Percentiles rank a stretch among this genome's conserved stretches.
Conservation (phyloP, 2,329 filamentous ascomycete species). For the Fusarium aywerte region DNA sequence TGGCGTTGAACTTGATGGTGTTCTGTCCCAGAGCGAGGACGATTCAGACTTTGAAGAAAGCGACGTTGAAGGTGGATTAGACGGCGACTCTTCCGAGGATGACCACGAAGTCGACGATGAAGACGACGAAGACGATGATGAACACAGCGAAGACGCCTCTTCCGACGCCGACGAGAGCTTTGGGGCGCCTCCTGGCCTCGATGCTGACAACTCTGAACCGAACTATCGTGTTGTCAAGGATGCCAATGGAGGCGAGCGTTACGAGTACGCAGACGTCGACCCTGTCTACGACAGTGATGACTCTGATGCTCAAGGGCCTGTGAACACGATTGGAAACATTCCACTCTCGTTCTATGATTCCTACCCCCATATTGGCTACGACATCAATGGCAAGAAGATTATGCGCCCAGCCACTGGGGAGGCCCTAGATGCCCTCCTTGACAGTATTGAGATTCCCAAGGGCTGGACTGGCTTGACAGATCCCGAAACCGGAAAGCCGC, state of each 20-base stretch:
- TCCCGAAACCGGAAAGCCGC: constrained; percentile 89
- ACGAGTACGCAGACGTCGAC: constrained; percentile 93
- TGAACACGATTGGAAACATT: constrained; percentile 96
- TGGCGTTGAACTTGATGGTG: constrained; percentile 64
- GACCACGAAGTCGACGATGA: constrained; percentile 55
- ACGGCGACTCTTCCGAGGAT: constrained; percentile 31
- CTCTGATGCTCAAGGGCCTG: constrained; percentile 79
- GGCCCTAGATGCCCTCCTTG: constrained; percentile 89
- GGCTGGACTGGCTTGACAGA: constrained; percentile 98
- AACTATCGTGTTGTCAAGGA: constrained; percentile 73
- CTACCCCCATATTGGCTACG: constrained; percentile 98
- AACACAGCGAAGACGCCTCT: constrained; percentile 44
- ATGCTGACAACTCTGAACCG: constrained; percentile 56
- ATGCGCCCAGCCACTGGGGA: constrained; percentile 95
- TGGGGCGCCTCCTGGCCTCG: constrained; percentile 46
- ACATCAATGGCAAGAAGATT: constrained; percentile 98
- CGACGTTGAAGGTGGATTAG: constrained; percentile 50
- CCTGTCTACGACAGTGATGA: constrained; percentile 97
- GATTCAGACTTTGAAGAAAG: constrained; percentile 63
- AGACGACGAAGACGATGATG: constrained; percentile 50
- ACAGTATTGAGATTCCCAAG: constrained; percentile 96
- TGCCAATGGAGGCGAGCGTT: constrained; percentile 90
- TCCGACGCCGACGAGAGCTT: constrained; percentile 54
- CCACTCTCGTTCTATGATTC: constrained; percentile 95
- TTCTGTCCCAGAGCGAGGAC: constrained; percentile 68